Percentiles rank a stretch among this genome's conserved stretches.
Evolutionary conservation across 2,329 filamentous ascomycete genomes (phyloP).

Genomic region (Trichoderma sp.): DNA sequence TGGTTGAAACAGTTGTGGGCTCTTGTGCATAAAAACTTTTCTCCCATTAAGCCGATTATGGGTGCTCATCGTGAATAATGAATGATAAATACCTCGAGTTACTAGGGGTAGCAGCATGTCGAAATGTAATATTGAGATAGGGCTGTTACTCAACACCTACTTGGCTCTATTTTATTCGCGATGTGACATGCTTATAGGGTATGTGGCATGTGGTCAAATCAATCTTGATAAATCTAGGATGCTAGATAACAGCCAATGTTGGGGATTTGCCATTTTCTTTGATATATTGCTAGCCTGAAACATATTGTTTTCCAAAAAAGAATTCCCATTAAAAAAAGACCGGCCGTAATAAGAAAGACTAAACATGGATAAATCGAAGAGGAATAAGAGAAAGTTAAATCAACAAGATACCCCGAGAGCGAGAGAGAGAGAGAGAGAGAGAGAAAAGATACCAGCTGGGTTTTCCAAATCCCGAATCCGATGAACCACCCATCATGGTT

Average conservation of each 20-base stretch:
- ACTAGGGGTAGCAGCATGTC: neutral
- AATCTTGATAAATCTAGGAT: neutral
- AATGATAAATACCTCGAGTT: no score
- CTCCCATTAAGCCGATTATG: neutral
- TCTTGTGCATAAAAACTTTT: neutral
- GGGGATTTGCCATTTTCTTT: neutral
- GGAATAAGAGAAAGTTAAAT: neutral
- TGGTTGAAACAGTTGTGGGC: neutral
- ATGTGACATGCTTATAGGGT: neutral
- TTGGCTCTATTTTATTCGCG: neutral
- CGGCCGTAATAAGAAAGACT: neutral
- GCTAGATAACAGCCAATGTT: neutral
- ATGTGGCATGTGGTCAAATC: neutral
- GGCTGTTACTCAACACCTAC: neutral
- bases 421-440: neutral
- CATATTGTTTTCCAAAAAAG: neutral
- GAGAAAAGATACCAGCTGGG: neutral
- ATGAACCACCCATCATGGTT: conserved; percentile 1
- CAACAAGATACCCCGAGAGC: neutral
- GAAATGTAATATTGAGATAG: neutral
- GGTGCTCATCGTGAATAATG: neutral
- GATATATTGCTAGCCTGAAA: neutral
- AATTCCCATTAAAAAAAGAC: neutral
- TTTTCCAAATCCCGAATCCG: neutral
- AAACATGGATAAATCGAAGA: neutral